A percentile compares a stretch with the other conserved stretches of the same genome.
Evolutionary conservation across 129 eudicot species (phyloP).

Genomic region (Ambrosia trifida): DNA sequence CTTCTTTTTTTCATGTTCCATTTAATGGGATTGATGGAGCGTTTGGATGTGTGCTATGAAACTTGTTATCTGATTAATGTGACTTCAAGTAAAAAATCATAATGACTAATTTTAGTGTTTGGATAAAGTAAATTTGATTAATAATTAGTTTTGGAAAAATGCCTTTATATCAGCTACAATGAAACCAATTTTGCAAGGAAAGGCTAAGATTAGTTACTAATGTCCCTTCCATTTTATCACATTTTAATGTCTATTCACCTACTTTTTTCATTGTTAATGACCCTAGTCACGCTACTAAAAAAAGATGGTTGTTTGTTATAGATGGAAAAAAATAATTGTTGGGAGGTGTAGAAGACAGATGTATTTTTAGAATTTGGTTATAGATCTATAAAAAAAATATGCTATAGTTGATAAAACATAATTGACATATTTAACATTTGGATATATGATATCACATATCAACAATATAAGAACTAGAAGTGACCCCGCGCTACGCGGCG

Average conservation of each 20-base stretch:
- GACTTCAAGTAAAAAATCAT: neutral
- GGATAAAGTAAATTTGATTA: constrained; percentile 9
- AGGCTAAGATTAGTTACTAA: neutral
- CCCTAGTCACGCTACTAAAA: neutral
- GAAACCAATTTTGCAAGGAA: constrained; percentile 2
- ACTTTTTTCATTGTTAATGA: neutral
- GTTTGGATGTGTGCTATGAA: constrained; percentile 13
- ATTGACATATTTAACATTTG: neutral
- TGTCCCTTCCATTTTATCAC: neutral
- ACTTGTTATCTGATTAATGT: neutral
- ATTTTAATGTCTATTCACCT: neutral
- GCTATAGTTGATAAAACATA: neutral
- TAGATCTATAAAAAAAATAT: neutral
- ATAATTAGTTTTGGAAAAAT: constrained; percentile 13
- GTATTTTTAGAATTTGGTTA: neutral
- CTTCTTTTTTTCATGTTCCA: neutral
- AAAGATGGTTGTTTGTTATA: neutral
- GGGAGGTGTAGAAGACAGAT: too few species aligned
- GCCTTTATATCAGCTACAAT: neutral
- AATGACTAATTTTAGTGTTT: neutral
- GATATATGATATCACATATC: neutral
- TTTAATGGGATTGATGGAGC: neutral
- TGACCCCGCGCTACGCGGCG: too few species aligned
- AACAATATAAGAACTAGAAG: too few species aligned
- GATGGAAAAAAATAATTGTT: neutral